Conservation (phyloP, 768 basidiomycete genomes). For the Lentinula boryana region DNA sequence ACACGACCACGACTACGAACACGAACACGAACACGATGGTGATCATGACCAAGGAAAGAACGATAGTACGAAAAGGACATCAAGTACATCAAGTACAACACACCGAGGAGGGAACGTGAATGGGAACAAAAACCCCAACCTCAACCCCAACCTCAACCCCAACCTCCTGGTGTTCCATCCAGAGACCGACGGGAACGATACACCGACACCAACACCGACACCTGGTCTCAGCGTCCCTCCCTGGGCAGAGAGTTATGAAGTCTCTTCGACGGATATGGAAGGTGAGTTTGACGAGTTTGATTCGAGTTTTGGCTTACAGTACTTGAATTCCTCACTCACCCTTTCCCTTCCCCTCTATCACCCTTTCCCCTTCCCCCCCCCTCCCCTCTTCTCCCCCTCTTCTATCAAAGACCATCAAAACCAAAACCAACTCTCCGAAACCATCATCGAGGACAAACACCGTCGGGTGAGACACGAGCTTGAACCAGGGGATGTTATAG, state of each 20-base stretch:
- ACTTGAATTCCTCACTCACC: too few relatives aligned
- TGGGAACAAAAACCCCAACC: too few relatives aligned
- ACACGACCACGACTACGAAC: too few relatives aligned
- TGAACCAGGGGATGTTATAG: constrained; percentile 86
- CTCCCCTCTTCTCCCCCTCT: neutral
- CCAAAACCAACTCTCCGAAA: constrained; percentile 65
- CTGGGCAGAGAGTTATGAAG: constrained; percentile 70
- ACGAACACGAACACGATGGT: too few relatives aligned
- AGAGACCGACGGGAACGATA: constrained; percentile 42
- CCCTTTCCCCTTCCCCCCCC: neutral
- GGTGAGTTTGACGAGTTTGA: too few relatives aligned
- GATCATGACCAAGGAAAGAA: constrained; percentile 10
- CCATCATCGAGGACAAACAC: constrained; percentile 84
- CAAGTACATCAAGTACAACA: too few relatives aligned
- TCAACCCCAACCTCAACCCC: constrained; percentile 36
- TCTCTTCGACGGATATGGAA: constrained; percentile 49
- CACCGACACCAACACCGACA: too few relatives aligned
- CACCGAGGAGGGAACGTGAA: too few relatives aligned
- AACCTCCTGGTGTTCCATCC: constrained; percentile 47
- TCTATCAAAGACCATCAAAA: constrained; percentile 36
- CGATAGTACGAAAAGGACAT: constrained; percentile 34
- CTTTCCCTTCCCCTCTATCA: too few relatives aligned
- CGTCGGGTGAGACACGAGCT: constrained; percentile 81
- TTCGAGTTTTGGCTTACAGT: too few relatives aligned
- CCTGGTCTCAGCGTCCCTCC: too few relatives aligned